Percentiles rank a stretch among this genome's conserved stretches.
phyloP scores from a whole-genome alignment of 2,329 filamentous ascomycete genomes.

The Fusarium nematophilum region DNA sequence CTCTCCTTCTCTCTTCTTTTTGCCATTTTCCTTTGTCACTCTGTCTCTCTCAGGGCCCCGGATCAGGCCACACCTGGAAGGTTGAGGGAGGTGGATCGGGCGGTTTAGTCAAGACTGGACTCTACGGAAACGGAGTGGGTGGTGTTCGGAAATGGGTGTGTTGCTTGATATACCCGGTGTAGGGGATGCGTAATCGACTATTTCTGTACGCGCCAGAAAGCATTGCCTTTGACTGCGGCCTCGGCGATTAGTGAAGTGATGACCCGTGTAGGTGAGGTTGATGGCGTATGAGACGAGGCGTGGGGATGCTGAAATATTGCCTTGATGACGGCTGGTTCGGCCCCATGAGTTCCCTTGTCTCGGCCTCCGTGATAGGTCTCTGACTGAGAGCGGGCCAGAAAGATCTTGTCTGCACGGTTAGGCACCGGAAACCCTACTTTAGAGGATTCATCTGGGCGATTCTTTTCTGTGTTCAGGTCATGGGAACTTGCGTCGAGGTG shows the following conservation, averaged over 20 bases:
- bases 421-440: too few species aligned
- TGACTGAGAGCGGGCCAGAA: too few species aligned
- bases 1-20: slow-evolving; percentile 10
- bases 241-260: slow-evolving; percentile 20
- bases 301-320: too few species aligned
- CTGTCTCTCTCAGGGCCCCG: slow-evolving; percentile 14
- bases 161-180: slow-evolving; percentile 45
- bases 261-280: not conserved
- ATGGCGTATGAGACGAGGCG: not conserved
- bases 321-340: too few species aligned
- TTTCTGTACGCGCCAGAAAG: slow-evolving; percentile 25
- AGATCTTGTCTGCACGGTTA: too few species aligned
- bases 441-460: too few species aligned
- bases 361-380: too few species aligned
- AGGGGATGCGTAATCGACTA: slow-evolving; percentile 33
- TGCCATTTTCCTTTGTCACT: slow-evolving; percentile 21
- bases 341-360: too few species aligned
- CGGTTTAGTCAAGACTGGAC: slow-evolving; percentile 35
- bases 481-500: too few species aligned
- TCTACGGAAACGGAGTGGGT: slow-evolving; percentile 35
- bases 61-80: slow-evolving; percentile 19
- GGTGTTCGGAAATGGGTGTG: slow-evolving; percentile 39
- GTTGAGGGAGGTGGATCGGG: slow-evolving; percentile 23
- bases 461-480: too few species aligned
- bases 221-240: not conserved